A percentile compares a stretch with the other conserved stretches of the same genome.
Evolutionary conservation across 371 early-diverging fungal genomes (phyloP).

Genomic region (Fennellomyces sp.): DNA sequence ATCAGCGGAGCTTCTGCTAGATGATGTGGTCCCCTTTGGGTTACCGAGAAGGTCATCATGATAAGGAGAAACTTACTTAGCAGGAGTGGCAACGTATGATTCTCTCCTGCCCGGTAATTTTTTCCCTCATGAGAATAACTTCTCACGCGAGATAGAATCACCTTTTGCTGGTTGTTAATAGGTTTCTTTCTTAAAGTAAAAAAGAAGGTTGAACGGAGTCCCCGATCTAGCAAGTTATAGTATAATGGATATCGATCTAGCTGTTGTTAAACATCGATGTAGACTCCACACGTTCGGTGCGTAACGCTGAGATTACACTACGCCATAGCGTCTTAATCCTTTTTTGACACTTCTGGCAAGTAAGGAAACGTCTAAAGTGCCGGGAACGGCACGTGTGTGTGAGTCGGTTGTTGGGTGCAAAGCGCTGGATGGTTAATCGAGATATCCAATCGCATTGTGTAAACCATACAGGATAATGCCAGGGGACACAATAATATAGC

Average conservation of each 20-base stretch:
- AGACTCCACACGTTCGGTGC: background rate
- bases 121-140: background rate
- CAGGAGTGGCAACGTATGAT: background rate
- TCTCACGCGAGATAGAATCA: no score
- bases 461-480: no score
- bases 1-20: background rate
- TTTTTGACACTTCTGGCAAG: background rate
- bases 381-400: no score
- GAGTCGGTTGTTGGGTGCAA: no score
- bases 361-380: no score
- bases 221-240: background rate
- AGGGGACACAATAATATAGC: no score
- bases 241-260: background rate
- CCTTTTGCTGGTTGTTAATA: no score
- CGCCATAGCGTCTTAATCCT: background rate
- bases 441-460: no score
- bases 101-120: background rate
- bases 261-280: background rate
- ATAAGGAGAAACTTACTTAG: background rate
- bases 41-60: no score
- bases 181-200: no score
- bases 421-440: background rate
- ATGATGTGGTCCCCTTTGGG: background rate
- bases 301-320: background rate
- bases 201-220: background rate